These are phyloP conservation scores for Daldinia sp. DNA, from an alignment of 2,329 filamentous ascomycete species.

Conservation along the genomic window DNA sequence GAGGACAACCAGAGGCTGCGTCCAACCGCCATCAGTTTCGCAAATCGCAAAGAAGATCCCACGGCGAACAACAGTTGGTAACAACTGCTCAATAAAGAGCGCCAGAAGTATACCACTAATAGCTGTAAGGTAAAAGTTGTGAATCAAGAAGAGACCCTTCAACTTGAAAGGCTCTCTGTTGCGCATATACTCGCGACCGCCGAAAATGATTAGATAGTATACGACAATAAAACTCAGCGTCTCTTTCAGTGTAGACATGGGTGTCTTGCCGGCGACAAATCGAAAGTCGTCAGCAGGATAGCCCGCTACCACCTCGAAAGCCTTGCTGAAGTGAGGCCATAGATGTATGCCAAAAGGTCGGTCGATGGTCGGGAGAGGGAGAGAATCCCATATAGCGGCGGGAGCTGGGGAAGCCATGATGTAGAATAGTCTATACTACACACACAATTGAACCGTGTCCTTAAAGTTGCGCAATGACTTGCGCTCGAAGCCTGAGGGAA, in stretches of 20 bases:
- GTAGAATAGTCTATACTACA: slow-evolving; percentile 2
- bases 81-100: slow-evolving; percentile 89
- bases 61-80: slow-evolving; percentile 80
- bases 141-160: slow-evolving; percentile 88
- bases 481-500: slow-evolving; percentile 14
- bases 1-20: slow-evolving; percentile 87
- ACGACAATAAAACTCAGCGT: slow-evolving; percentile 80
- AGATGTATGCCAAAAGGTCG: slow-evolving; percentile 89
- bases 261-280: slow-evolving; percentile 82
- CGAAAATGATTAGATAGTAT: slow-evolving; percentile 95
- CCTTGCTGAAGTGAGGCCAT: slow-evolving; percentile 95
- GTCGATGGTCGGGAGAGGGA: slow-evolving; percentile 82
- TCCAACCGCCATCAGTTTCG: slow-evolving; percentile 84
- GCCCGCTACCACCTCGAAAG: slow-evolving; percentile 77
- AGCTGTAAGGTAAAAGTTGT: slow-evolving; percentile 92
- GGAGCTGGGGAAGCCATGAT: slow-evolving; percentile 45
- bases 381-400: slow-evolving; percentile 60
- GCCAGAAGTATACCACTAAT: slow-evolving; percentile 83
- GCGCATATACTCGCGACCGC: slow-evolving; percentile 91
- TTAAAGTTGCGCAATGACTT: slow-evolving; percentile 16
- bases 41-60: slow-evolving; percentile 94
- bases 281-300: slow-evolving; percentile 87
- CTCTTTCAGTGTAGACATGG: slow-evolving; percentile 88
- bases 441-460: slow-evolving; percentile 7
- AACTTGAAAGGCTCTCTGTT: slow-evolving; percentile 85